phyloP scores from a whole-genome alignment of 2,329 filamentous ascomycete species.

The Alternaria brassicicola region DNA sequence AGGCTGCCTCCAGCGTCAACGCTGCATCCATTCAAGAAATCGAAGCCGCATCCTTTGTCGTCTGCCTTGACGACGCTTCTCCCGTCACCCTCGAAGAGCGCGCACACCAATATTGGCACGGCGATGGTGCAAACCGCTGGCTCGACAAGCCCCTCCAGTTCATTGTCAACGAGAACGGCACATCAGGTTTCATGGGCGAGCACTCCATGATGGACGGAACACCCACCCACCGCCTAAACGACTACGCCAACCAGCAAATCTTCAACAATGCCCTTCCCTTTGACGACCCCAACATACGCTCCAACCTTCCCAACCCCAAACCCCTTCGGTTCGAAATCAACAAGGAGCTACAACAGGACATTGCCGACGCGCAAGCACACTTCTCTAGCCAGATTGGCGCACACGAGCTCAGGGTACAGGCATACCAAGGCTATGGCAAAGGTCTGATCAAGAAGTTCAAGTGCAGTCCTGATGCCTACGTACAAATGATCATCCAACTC shows the following conservation, averaged over 20 bases:
- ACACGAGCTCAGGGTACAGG: slow-evolving; percentile 91
- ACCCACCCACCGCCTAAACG: slow-evolving; percentile 94
- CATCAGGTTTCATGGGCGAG: slow-evolving; percentile 96
- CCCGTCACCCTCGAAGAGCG: slow-evolving; percentile 96
- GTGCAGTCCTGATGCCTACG: slow-evolving; percentile 95
- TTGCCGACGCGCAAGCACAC: slow-evolving; percentile 77
- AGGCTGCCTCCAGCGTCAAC: slow-evolving; percentile 78
- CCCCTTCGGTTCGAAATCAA: slow-evolving; percentile 79
- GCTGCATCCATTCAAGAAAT: slow-evolving; percentile 77
- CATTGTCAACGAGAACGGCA: slow-evolving; percentile 97
- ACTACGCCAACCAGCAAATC: slow-evolving; percentile 90
- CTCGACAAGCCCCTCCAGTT: slow-evolving; percentile 98
- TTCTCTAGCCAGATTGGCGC: slow-evolving; percentile 81
- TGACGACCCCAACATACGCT: slow-evolving; percentile 76
- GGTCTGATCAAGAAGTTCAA: slow-evolving; percentile 99
- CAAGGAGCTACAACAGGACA: slow-evolving; percentile 74
- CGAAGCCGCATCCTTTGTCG: slow-evolving; percentile 85
- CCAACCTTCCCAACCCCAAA: slow-evolving; percentile 80
- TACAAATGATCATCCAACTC: slow-evolving; percentile 98
- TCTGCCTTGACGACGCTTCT: slow-evolving; percentile 90
- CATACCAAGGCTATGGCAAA: slow-evolving; percentile 97
- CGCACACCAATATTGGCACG: slow-evolving; percentile 96
- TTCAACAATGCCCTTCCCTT: slow-evolving; percentile 95
- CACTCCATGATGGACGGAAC: slow-evolving; percentile 99
- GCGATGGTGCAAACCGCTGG: slow-evolving; percentile 94